Percentiles rank a stretch among this genome's conserved stretches.
These are phyloP conservation scores for Coccomyxa sp. DNA, from an alignment of 139 green algal genomes.

Conservation along the genomic window DNA sequence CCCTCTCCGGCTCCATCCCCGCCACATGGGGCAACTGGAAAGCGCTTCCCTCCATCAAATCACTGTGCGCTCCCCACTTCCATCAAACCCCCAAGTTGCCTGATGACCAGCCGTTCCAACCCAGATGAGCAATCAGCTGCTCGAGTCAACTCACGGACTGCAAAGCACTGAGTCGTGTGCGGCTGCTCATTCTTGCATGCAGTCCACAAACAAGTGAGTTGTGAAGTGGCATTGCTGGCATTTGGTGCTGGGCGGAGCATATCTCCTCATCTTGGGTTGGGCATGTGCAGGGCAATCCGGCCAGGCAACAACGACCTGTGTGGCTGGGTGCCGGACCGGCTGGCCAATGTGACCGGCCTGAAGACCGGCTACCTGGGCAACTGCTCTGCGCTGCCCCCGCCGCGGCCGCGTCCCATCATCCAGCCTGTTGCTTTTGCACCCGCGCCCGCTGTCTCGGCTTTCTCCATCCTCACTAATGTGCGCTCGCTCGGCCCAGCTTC, in stretches of 20 bases:
- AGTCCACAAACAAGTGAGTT: too few relatives aligned
- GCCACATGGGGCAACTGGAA: neutral
- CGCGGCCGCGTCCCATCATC: too few relatives aligned
- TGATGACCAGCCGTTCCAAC: neutral
- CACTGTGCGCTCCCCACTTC: neutral
- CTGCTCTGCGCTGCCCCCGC: neutral
- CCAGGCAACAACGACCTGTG: slow-evolving; percentile 1
- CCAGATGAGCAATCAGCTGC: too few relatives aligned
- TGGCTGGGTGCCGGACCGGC: neutral
- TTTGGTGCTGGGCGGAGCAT: too few relatives aligned
- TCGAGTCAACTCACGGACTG: too few relatives aligned
- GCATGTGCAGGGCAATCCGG: neutral
- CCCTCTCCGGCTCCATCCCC: slow-evolving; percentile 3
- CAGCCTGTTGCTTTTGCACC: neutral
- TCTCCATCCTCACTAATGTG: too few relatives aligned
- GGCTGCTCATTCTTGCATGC: too few relatives aligned
- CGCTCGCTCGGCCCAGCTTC: too few relatives aligned
- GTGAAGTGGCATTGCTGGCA: too few relatives aligned
- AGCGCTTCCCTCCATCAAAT: neutral
- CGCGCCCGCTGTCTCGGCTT: neutral
- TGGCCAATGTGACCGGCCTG: neutral
- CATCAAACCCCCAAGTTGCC: neutral
- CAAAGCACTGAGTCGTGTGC: too few relatives aligned
- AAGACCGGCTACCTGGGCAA: neutral
- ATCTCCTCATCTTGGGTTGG: neutral